phyloP scores from a whole-genome alignment of 495 filamentous ascomycete genomes.

The Trichoderma orchidacearum region DNA sequence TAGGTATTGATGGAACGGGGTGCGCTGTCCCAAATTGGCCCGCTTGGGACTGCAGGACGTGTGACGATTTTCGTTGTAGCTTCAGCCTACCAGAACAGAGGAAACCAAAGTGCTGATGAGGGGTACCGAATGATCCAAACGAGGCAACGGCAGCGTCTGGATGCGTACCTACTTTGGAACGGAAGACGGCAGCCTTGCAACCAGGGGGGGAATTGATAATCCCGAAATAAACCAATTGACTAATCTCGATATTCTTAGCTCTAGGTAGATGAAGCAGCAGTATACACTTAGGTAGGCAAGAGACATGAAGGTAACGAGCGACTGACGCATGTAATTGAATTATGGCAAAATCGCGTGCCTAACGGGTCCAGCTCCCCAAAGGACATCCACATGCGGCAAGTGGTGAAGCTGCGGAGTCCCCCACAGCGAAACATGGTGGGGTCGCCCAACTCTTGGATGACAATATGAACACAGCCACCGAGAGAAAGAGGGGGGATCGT shows the following conservation, averaged over 20 bases:
- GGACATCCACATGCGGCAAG: background rate
- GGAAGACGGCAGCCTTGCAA: too few relatives aligned
- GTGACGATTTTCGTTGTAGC: background rate
- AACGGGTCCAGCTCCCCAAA: background rate
- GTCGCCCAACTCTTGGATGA: too few relatives aligned
- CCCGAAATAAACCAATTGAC: too few relatives aligned
- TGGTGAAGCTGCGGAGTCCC: background rate
- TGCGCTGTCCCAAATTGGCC: background rate
- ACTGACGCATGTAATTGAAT: background rate
- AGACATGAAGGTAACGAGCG: too few relatives aligned
- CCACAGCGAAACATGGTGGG: too few relatives aligned
- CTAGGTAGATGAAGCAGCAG: too few relatives aligned
- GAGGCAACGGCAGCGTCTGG: background rate
- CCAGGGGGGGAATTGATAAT: too few relatives aligned
- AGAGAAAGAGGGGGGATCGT: too few relatives aligned
- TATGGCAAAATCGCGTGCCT: too few relatives aligned
- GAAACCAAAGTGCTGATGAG: background rate
- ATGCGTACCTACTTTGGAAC: background rate
- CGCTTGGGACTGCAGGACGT: background rate
- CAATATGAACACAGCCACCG: too few relatives aligned
- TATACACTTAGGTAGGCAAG: background rate
- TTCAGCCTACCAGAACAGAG: background rate
- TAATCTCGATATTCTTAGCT: too few relatives aligned
- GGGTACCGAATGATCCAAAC: background rate
- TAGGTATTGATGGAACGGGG: background rate